phyloP scores from a whole-genome alignment of 768 basidiomycete genomes.

The Lactarius hatsudake region DNA sequence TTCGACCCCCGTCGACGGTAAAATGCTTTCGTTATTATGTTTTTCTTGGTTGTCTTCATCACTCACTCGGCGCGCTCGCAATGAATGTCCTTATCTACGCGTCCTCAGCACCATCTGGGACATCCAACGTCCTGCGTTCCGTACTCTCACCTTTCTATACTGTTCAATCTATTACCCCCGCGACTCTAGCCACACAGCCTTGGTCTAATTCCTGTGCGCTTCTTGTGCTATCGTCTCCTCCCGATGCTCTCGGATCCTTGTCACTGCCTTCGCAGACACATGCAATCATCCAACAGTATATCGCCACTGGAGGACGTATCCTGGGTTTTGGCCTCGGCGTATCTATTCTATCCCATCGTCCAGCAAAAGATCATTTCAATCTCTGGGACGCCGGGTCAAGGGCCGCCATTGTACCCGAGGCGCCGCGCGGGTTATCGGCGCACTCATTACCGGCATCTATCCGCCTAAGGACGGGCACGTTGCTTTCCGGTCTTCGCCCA shows the following conservation, averaged over 20 bases:
- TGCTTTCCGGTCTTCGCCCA: constrained; percentile 15
- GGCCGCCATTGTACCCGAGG: constrained; percentile 13
- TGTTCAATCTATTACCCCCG: constrained; percentile 62
- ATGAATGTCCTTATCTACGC: constrained; percentile 80
- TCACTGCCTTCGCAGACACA: constrained; percentile 39
- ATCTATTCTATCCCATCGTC: constrained; percentile 41
- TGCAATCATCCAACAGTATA: constrained; percentile 52
- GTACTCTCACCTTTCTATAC: constrained; percentile 74
- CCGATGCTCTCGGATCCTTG: constrained; percentile 40
- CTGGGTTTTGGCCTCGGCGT: constrained; percentile 63
- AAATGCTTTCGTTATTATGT: too few species aligned
- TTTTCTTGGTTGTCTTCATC: background rate
- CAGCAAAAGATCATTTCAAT: constrained; percentile 34
- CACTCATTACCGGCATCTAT: constrained; percentile 4
- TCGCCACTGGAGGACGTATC: constrained; percentile 66
- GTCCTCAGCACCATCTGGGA: constrained; percentile 37
- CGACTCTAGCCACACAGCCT: constrained; percentile 61
- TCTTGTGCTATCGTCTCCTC: constrained; percentile 67
- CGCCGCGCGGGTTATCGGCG: background rate
- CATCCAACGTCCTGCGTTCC: constrained; percentile 41
- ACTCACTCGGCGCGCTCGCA: too few species aligned
- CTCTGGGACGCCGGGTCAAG: constrained; percentile 41
- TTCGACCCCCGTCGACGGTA: constrained; percentile 38
- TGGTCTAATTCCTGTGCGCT: constrained; percentile 77
- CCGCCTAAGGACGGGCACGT: constrained; percentile 9